Percentiles rank a stretch among this genome's conserved stretches.
Evolutionary conservation across 352 stramenopile genomes (phyloP).

Genomic region (Phytophthora megakarya): DNA sequence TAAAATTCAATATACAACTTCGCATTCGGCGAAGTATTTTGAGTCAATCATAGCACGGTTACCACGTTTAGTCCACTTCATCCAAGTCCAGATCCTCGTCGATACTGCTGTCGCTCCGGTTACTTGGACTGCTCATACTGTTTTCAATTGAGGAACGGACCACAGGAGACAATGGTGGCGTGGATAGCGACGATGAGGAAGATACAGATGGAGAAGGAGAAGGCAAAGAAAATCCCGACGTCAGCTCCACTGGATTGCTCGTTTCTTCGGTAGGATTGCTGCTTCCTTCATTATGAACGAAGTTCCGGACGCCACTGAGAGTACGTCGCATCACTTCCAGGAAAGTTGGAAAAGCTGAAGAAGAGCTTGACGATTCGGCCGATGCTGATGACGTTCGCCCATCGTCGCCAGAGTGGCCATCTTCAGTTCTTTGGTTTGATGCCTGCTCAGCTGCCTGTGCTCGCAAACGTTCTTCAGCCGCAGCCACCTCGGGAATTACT

Average conservation of each 20-base stretch:
- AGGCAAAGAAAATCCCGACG: slow-evolving; percentile 29
- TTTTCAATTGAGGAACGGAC: slow-evolving; percentile 17
- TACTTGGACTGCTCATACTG: slow-evolving; percentile 11
- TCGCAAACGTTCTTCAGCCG: slow-evolving; percentile 47
- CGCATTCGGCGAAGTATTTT: slow-evolving; percentile 19
- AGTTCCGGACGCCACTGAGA: slow-evolving; percentile 44
- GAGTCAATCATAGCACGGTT: slow-evolving; percentile 7
- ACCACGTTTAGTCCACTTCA: slow-evolving; percentile 54
- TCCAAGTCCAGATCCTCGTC: slow-evolving; percentile 77
- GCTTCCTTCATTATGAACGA: slow-evolving; percentile 38
- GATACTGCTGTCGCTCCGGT: slow-evolving; percentile 46
- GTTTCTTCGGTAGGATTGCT: slow-evolving; percentile 8
- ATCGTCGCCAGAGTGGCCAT: slow-evolving; percentile 6
- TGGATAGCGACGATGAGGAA: slow-evolving; percentile 24
- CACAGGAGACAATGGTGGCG: slow-evolving; percentile 16
- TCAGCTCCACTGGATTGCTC: slow-evolving; percentile 17
- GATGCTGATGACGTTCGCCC: slow-evolving; percentile 33
- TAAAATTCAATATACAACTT: slow-evolving; percentile 42
- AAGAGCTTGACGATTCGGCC: slow-evolving; percentile 34
- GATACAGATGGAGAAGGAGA: slow-evolving; percentile 36
- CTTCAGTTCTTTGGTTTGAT: neutral
- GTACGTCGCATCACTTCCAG: slow-evolving; percentile 58
- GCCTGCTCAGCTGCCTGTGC: slow-evolving; percentile 24
- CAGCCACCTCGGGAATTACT: slow-evolving; percentile 71
- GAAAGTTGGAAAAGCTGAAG: slow-evolving; percentile 46